A percentile compares a stretch with the other conserved stretches of the same genome.
Evolutionary conservation across 139 green algal genomes (phyloP).

Genomic region (Coelastrella sp.): DNA sequence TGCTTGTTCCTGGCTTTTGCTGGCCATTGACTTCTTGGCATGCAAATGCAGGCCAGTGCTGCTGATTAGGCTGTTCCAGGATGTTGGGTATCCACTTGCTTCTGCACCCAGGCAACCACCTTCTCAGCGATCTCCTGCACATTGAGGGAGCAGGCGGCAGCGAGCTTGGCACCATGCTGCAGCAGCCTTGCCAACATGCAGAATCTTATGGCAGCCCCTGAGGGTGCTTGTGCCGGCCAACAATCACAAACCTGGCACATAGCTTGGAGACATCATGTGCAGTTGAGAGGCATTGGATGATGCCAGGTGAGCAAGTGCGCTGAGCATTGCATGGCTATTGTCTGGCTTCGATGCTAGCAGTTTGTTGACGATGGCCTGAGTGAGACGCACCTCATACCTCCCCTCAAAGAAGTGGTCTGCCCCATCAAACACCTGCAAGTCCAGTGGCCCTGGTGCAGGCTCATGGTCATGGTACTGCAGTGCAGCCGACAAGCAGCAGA

Average conservation of each 20-base stretch:
- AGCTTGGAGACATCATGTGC: too few relatives aligned
- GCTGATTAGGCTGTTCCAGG: background rate
- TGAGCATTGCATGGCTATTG: background rate
- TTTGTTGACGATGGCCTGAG: too few relatives aligned
- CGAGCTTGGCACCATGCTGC: background rate
- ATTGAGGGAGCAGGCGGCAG: background rate
- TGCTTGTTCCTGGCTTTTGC: too few relatives aligned
- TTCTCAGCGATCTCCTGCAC: constrained; percentile 22
- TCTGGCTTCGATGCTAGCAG: background rate
- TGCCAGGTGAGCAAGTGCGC: background rate
- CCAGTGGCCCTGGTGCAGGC: constrained; percentile 16
- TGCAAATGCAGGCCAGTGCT: background rate
- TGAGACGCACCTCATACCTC: background rate
- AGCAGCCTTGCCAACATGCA: background rate
- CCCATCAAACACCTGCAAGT: constrained; percentile 33
- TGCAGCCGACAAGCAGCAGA: background rate
- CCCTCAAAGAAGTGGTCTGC: constrained; percentile 45
- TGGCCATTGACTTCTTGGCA: too few relatives aligned
- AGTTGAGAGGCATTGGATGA: too few relatives aligned
- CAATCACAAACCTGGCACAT: too few relatives aligned
- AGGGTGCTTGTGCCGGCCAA: too few relatives aligned
- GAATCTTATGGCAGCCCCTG: too few relatives aligned
- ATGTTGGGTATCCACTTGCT: constrained; percentile 5
- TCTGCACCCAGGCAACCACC: constrained; percentile 18
- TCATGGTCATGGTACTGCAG: constrained; percentile 5